Base-by-base conservation (phyloP, 768 basidiomycete species). In the Phylloporus sp. region DNA sequence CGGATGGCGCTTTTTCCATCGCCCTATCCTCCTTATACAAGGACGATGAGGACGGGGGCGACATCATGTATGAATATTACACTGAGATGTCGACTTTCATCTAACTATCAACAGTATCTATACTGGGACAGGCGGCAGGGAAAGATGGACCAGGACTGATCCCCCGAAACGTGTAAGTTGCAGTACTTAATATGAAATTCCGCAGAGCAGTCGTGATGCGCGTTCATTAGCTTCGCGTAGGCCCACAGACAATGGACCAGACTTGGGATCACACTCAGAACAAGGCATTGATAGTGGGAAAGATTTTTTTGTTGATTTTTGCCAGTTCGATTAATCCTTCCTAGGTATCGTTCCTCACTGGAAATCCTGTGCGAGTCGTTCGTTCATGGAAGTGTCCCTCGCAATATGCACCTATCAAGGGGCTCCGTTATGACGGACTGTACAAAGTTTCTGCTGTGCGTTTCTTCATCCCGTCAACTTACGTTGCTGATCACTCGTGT, bases 401-500 rank as follows among this genome's bases (percentile, higher is more conserved):
- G 9, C 44, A 46, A 34, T 66, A 63, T 49, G 58, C 67, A 5
- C 65, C 65, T 10, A 11, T 22, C 3, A 6, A 24, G 2, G 64
- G 63, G 9, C 57, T 55, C 27, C 66, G 65, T 3, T 66, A 68
- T 21, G 65, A 68, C 24, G 65, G 65, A 17, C 33, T 66, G 3
- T 66, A 66, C 42, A 64, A 22, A 28, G 51, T 66, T 4, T 29
- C 53, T 4, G 32, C 40, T 6, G 67, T 69, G 24, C 36, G 52
- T 31, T 15, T 27, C 11, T 38, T 11, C 4, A 14, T 26, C 17
- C 23, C 10, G 4, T 38, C 9, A 4, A 6, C 22, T 39, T 39
- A 15, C 1, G 21, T 23, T 32, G 9, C 15, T 34, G 3, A 50
- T 32, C 6, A 34, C 41, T 38, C 33, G 9, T 9, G 15, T 21